Evolutionary conservation across 2,329 filamentous ascomycete genomes (phyloP), one percentile per base, ranked within the genome.

Genomic region (Alternaria arbusti): DNA sequence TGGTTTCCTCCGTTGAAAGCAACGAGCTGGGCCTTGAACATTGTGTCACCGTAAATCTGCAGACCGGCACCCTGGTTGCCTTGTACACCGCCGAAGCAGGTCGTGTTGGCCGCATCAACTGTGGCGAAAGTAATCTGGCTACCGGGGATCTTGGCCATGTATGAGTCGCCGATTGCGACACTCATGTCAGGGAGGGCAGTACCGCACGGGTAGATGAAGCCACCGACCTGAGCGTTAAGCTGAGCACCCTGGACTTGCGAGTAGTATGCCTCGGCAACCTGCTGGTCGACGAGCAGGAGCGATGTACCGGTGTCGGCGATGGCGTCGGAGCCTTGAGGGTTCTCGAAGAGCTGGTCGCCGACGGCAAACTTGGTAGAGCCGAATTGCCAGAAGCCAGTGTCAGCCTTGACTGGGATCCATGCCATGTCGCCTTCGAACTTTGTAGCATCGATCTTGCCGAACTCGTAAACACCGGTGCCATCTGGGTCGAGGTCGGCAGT

Each of bases 381-480:
- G 73, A 92, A 88, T 74, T 90, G 83, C 91, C 91, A 94, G 82
- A 90, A 93, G 9, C 91, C 91, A 30, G 83, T 80, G 11, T 83
- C 84, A 17, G 83, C 84, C 74, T 92, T 86, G 65, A 93, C 84
- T 10, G 85, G 82, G 20, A 89, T 83, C 75, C 89, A 92, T 22
- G 84, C 79, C 71, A 94, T 85, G 5, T 84, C 71, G 32, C 91
- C 91, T 2, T 78, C 83, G 77, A 90, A 91, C 70, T 91, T 88
- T 59, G 81, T 81, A 2, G 72, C 74, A 75, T 94, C 90, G 71
- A 94, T 89, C 70, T 79, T 85, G 64, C 92, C 92, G 72, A 94
- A 94, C 74, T 93, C 89, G 80, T 93, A 94, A 28, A 86, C 85
- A 49, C 91, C 91, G 3, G 84, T 81, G 15, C 83, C 82, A 62